Percentiles rank a stretch among this genome's conserved stretches.
Conservation (phyloP, 148 eudicot species). For the Dysphania ambrosioides region DNA sequence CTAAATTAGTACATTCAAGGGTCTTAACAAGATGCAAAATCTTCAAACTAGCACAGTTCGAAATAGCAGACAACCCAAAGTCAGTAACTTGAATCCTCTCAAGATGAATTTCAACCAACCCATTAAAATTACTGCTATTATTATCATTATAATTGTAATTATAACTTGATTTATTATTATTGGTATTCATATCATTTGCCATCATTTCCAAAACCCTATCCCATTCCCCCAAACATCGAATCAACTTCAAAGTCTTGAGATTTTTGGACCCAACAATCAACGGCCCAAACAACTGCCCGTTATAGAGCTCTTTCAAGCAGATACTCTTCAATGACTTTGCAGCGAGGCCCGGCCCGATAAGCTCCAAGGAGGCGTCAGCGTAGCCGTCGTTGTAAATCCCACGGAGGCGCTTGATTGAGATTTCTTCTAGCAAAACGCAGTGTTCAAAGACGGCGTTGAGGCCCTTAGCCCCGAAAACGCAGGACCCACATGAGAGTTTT, state of each 20-base stretch:
- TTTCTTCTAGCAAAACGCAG: constrained; percentile 43
- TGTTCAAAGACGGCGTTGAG: constrained; percentile 43
- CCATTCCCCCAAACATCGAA: constrained; percentile 75
- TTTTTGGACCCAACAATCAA: constrained; percentile 57
- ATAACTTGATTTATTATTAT: neutral
- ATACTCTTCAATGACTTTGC: constrained; percentile 47
- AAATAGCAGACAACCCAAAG: constrained; percentile 48
- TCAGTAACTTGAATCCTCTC: constrained; percentile 83
- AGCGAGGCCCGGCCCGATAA: constrained; percentile 43
- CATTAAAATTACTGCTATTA: constrained; percentile 18
- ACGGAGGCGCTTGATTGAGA: constrained; percentile 46
- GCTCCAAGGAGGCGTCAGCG: constrained; percentile 30
- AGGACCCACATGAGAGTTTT: constrained; percentile 54
- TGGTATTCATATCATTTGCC: too few relatives aligned
- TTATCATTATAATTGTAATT: neutral
- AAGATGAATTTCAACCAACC: constrained; percentile 56
- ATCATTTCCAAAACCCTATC: constrained; percentile 52
- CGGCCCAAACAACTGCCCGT: constrained; percentile 66
- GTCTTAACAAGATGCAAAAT: constrained; percentile 68
- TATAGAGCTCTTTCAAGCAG: constrained; percentile 63
- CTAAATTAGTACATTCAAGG: constrained; percentile 60
- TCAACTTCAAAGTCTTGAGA: constrained; percentile 47
- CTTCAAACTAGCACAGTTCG: constrained; percentile 48
- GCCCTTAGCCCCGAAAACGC: constrained; percentile 53
- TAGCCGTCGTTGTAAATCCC: constrained; percentile 32